A percentile compares a stretch with the other conserved stretches of the same genome.
Conservation (phyloP, 306 rosid genomes). For the Prinsepia uniflora region DNA sequence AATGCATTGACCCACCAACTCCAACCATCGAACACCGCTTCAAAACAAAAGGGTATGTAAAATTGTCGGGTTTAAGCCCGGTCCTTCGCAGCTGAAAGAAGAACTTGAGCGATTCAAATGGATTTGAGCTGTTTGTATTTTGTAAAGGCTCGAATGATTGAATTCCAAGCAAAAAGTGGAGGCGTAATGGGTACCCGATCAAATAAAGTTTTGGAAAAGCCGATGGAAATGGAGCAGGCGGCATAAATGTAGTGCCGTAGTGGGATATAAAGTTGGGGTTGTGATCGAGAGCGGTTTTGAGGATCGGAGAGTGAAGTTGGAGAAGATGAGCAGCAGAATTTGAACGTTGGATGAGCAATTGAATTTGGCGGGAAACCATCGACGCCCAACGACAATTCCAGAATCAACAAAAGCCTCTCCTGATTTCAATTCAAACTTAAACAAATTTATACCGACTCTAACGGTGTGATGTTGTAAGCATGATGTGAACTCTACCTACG, state of each 20-base stretch:
- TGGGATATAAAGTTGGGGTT: conserved; percentile 25
- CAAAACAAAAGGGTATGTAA: conserved; percentile 50
- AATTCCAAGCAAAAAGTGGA: conserved; percentile 48
- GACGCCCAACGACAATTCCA: neutral
- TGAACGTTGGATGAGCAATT: conserved; percentile 22
- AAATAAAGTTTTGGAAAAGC: conserved; percentile 32
- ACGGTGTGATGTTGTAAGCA: no score
- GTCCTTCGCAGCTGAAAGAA: conserved; percentile 32
- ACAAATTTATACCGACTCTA: no score
- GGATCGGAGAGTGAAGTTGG: conserved; percentile 41
- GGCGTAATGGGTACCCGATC: conserved; percentile 34
- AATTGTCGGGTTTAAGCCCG: conserved; percentile 38
- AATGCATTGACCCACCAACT: conserved; percentile 40
- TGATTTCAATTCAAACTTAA: no score
- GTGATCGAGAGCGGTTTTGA: conserved; percentile 37
- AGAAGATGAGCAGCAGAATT: conserved; percentile 27
- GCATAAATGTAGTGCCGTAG: conserved; percentile 22
- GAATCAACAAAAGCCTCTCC: neutral
- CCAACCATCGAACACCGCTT: conserved; percentile 25
- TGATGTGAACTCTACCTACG: no score
- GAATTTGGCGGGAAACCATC: conserved; percentile 30
- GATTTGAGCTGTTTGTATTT: conserved; percentile 29
- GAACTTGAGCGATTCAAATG: conserved; percentile 31
- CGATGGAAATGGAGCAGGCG: conserved; percentile 32
- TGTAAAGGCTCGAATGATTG: conserved; percentile 39